phyloP scores from a whole-genome alignment of 352 stramenopile species.

The Thraustotheca clavata region DNA sequence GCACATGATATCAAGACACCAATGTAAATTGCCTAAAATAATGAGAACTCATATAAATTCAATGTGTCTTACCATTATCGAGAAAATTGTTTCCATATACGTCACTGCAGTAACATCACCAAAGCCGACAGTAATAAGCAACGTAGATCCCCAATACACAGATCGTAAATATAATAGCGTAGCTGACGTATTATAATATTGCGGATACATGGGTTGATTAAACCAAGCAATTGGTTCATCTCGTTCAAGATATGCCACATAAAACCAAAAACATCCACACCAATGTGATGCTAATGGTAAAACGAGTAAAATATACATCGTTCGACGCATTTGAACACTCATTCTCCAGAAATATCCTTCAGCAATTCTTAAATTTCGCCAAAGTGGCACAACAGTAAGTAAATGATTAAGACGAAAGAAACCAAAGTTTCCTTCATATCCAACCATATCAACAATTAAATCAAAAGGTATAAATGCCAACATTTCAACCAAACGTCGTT shows the following conservation, averaged over 20 bases:
- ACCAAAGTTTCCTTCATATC: conserved; percentile 17
- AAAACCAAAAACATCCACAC: conserved; percentile 19
- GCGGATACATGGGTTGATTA: background rate
- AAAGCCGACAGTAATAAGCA: conserved; percentile 69
- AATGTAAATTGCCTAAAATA: conserved; percentile 17
- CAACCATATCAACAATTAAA: background rate
- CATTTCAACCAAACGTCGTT: conserved; percentile 3
- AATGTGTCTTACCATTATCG: conserved; percentile 29
- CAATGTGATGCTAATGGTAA: conserved; percentile 18
- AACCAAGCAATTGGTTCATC: background rate
- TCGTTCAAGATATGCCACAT: conserved; percentile 14
- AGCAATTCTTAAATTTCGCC: conserved; percentile 12
- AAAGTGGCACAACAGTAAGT: background rate
- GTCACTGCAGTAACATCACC: conserved; percentile 50
- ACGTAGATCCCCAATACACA: conserved; percentile 65
- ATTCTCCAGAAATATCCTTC: conserved; percentile 21
- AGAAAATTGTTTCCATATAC: conserved; percentile 28
- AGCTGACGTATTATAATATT: conserved; percentile 13
- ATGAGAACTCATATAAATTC: background rate
- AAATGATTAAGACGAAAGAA: conserved; percentile 15
- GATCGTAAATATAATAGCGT: conserved; percentile 40
- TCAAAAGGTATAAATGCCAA: conserved; percentile 13
- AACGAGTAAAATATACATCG: conserved; percentile 14
- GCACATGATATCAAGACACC: conserved; percentile 20
- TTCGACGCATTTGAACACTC: conserved; percentile 15